phyloP scores from a whole-genome alignment of 768 basidiomycete species.

The Phylloporus sp. region DNA sequence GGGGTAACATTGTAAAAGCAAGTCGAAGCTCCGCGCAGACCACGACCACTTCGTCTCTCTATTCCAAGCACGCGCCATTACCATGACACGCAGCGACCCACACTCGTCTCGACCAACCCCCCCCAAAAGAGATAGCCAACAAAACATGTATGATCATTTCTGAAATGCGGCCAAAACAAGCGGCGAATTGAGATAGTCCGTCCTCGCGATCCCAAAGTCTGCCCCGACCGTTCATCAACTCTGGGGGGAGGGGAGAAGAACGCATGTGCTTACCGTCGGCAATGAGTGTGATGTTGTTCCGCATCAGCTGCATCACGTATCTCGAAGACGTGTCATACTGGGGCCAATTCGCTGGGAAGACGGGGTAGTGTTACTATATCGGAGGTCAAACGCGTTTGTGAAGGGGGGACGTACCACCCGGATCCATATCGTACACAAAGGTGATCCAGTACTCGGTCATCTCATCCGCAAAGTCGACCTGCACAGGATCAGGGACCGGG shows the following conservation, averaged over 20 bases:
- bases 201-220: constrained; percentile 12
- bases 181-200: constrained; percentile 14
- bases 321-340: constrained; percentile 33
- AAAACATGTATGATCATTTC: constrained; percentile 8
- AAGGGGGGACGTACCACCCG: constrained; percentile 40
- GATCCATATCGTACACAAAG: constrained; percentile 52
- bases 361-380: background rate
- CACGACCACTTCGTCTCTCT: no score
- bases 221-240: background rate
- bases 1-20: no score
- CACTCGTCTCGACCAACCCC: no score
- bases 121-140: no score
- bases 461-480: constrained; percentile 42
- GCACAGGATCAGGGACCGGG: constrained; percentile 38
- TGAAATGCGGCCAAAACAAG: constrained; percentile 11
- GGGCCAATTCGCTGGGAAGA: constrained; percentile 36
- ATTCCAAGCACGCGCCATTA: no score
- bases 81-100: no score
- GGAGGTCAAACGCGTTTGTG: background rate
- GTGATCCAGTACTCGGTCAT: constrained; percentile 52
- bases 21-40: no score
- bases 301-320: constrained; percentile 44
- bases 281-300: constrained; percentile 50
- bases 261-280: constrained; percentile 41
- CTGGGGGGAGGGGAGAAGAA: background rate